Percentiles rank a stretch among this genome's conserved stretches.
Evolutionary conservation across 2,329 filamentous ascomycete species (phyloP).

Genomic region (Aureobasidium melanogenum): DNA sequence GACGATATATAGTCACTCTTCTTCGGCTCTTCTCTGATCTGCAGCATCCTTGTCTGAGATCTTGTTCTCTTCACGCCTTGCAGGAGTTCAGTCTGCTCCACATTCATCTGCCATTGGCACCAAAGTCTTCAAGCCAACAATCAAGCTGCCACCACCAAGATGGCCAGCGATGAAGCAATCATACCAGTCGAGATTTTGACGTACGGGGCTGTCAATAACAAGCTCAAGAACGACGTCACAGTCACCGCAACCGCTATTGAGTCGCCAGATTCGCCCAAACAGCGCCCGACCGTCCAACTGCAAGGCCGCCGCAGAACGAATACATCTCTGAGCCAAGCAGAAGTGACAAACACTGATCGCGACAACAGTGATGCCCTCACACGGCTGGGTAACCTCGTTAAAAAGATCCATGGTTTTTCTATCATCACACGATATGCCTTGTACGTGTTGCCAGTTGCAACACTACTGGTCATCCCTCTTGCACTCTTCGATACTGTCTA

Average conservation of each 20-base stretch:
- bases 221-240: not conserved
- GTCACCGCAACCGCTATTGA: constrained; percentile 4
- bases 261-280: not conserved
- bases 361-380: constrained; percentile 47
- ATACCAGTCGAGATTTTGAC: not conserved
- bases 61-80: not conserved
- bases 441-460: constrained; percentile 56
- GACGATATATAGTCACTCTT: not conserved
- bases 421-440: constrained; percentile 58
- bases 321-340: not conserved
- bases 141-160: not conserved
- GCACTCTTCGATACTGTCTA: constrained; percentile 36
- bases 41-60: not conserved
- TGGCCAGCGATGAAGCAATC: constrained; percentile 2
- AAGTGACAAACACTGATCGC: constrained; percentile 21
- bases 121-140: no score
- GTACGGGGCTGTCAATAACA: not conserved
- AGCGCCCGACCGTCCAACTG: not conserved
- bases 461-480: constrained; percentile 54
- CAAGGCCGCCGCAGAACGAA: constrained; percentile 6
- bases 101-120: not conserved
- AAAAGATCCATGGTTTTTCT: constrained; percentile 55
- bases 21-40: not conserved
- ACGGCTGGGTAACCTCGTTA: constrained; percentile 57
- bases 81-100: not conserved